Percentiles rank a stretch among this genome's conserved stretches.
phyloP scores from a whole-genome alignment of 2,329 filamentous ascomycete species.

The Pseudocercospora fijiensis region DNA sequence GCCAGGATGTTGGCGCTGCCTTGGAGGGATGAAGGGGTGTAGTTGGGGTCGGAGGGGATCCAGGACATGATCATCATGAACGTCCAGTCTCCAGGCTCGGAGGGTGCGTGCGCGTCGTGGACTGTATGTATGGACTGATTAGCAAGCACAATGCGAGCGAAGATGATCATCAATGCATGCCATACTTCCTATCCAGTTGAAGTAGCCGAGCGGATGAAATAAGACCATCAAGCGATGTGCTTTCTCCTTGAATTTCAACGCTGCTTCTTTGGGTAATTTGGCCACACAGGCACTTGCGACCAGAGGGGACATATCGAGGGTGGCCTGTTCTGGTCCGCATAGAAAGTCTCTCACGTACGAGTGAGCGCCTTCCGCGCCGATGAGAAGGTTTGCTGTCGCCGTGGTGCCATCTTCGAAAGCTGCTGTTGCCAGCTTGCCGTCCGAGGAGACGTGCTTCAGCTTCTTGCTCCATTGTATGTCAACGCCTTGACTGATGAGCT shows the following conservation, averaged over 20 bases:
- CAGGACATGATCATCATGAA: slow-evolving; percentile 29
- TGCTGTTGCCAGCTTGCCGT: slow-evolving; percentile 15
- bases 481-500: slow-evolving; percentile 18
- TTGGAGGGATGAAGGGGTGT: slow-evolving; percentile 2
- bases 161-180: not conserved
- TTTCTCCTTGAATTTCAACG: slow-evolving; percentile 16
- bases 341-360: slow-evolving; percentile 30
- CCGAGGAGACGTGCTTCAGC: slow-evolving; percentile 13
- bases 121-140: not conserved
- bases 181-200: slow-evolving; percentile 23
- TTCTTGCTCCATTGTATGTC: slow-evolving; percentile 22
- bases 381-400: slow-evolving; percentile 29
- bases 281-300: slow-evolving; percentile 23
- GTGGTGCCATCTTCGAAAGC: slow-evolving; percentile 33
- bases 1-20: slow-evolving; percentile 13
- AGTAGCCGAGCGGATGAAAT: slow-evolving; percentile 23
- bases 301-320: slow-evolving; percentile 16
- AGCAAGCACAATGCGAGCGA: not conserved
- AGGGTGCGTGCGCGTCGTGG: slow-evolving; percentile 19
- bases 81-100: slow-evolving; percentile 19
- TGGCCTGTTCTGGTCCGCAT: slow-evolving; percentile 14
- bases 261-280: slow-evolving; percentile 18
- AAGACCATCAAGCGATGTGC: slow-evolving; percentile 20
- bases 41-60: slow-evolving; percentile 9
- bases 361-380: slow-evolving; percentile 38